Base-by-base conservation (phyloP, 2,329 filamentous ascomycete species). In the Epicoccum nigrum region DNA sequence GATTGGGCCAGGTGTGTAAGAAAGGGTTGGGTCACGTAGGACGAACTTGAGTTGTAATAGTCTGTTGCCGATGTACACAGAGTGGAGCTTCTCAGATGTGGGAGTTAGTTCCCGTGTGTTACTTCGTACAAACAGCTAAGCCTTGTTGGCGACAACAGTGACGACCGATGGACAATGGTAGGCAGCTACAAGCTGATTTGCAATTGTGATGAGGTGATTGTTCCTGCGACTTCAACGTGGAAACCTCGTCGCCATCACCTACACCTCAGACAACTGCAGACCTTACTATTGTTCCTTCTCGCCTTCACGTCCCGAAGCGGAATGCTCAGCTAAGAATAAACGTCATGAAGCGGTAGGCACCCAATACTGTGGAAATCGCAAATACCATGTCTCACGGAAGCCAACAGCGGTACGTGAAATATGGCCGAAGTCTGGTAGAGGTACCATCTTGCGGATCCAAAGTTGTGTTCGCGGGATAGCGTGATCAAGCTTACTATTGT, bases 401-500 rank as follows among this genome's bases (percentile, higher is more conserved):
- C 48, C 47, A 21, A 30, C 28, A 45, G 35, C 34, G 9, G 37
- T 23, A 28, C 15, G 33, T 45, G 31, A 9, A 23, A 41, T 33
- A 25, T 31, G 9, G 8, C 40, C 27, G 33, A 51, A 43, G 37
- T 17, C 23, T 25, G 37, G 35, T 9, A 41, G 23, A 56, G 20
- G 21, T 38, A 40, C 46, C 52, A 34, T 54, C 61, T 63, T 51
- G 43, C 32, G 60, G 41, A 42, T 45, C 37, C 47, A 45, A 40
- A 44, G 42, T 3, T 27, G 33, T 44, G 31, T 39, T 51, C 32
- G 23, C 52, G 42, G 45, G 23, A 50, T 61, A 54, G 59, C 54
- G 58, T 37, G 25, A 40, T 27, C 50, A 25, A 58, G 41, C 64
- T 72, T 72, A 66, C 53, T 71, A 72, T 72, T 72, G 68, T 72